phyloP scores from a whole-genome alignment of 495 filamentous ascomycete genomes.

The Daldinia loculata region DNA sequence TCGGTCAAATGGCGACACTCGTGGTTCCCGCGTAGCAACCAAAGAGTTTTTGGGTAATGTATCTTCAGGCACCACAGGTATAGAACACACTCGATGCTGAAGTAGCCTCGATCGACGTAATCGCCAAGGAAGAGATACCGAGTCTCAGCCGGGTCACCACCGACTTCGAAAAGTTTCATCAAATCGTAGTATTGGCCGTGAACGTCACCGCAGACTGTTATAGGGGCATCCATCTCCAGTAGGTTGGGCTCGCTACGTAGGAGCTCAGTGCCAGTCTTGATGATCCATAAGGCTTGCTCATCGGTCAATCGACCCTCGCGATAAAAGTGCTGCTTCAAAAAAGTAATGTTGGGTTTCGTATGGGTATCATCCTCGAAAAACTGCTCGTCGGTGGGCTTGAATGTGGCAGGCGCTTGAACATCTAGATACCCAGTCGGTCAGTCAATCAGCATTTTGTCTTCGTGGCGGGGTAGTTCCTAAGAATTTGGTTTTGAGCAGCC shows the following conservation, averaged over 20 bases:
- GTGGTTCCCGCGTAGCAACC: constrained; percentile 96
- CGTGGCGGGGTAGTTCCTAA: constrained; percentile 27
- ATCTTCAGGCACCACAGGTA: constrained; percentile 99
- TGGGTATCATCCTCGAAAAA: constrained; percentile 78
- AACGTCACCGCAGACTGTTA: constrained; percentile 98
- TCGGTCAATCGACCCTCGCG: constrained; percentile 96
- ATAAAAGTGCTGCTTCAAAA: constrained; percentile 98
- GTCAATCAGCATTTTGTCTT: constrained; percentile 15
- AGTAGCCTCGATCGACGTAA: constrained; percentile 97
- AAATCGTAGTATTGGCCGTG: constrained; percentile 99
- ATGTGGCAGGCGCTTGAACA: constrained; percentile 95
- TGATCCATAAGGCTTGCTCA: constrained; percentile 96
- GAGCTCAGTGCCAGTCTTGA: constrained; percentile 82
- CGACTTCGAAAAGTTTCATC: constrained; percentile 99
- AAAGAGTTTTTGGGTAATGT: constrained; percentile 97
- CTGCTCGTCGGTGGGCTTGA: constrained; percentile 83
- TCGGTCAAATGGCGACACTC: constrained; percentile 98
- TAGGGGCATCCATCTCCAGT: constrained; percentile 98
- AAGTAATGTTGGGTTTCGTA: constrained; percentile 88
- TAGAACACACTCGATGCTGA: constrained; percentile 98
- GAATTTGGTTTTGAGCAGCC: constrained; percentile 8
- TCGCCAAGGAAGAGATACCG: constrained; percentile 96
- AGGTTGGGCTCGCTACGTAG: constrained; percentile 90
- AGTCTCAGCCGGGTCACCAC: constrained; percentile 94
- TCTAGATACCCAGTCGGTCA: constrained; percentile 61